Conservation (phyloP, 441 rosid species). For the Metrosideros polymorpha region DNA sequence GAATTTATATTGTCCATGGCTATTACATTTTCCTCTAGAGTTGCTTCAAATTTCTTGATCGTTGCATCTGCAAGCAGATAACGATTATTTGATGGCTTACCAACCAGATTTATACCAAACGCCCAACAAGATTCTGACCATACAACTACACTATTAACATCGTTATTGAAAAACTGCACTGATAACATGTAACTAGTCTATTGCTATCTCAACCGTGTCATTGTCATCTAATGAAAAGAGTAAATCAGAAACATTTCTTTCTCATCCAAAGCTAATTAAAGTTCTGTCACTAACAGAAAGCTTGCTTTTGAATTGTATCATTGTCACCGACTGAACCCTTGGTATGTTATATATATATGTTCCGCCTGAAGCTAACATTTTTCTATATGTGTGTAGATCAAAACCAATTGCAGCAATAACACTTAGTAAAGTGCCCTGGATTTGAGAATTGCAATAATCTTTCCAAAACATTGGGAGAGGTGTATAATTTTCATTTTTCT, state of each 20-base stretch:
- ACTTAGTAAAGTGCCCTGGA: neutral
- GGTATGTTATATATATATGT: neutral
- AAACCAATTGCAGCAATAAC: neutral
- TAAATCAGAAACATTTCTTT: neutral
- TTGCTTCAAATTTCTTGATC: slow-evolving; percentile 41
- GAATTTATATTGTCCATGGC: slow-evolving; percentile 41
- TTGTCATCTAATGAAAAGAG: neutral
- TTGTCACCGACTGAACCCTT: neutral
- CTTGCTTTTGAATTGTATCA: neutral
- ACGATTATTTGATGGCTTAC: neutral
- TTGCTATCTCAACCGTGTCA: neutral
- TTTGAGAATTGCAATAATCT: neutral
- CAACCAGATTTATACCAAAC: neutral
- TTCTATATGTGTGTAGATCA: neutral
- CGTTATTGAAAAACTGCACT: neutral
- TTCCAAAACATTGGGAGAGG: neutral
- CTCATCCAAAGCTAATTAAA: neutral
- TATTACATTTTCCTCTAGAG: slow-evolving; percentile 32
- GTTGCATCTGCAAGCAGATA: slow-evolving; percentile 40
- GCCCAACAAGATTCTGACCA: neutral
- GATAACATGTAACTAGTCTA: neutral
- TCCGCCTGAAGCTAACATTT: neutral
- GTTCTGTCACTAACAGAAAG: neutral
- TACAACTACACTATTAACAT: neutral
- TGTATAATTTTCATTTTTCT: neutral